Conservation (phyloP, 1,139 yeast species). For the Nadsonia starkeyi-henricii region DNA sequence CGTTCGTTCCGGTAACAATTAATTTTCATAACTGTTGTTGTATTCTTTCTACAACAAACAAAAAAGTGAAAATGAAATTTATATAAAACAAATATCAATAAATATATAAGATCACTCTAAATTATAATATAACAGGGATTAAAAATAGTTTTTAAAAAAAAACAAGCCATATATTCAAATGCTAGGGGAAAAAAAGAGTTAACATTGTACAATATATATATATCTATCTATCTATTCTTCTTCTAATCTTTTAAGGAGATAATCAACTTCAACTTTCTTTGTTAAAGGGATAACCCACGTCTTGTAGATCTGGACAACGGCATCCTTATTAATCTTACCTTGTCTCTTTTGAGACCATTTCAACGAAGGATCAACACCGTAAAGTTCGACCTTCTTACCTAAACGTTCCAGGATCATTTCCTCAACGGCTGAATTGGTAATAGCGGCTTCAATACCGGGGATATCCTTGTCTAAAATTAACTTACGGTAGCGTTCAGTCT, state of each 20-base stretch:
- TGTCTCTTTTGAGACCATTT: conserved; percentile 53
- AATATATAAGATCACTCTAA: no score
- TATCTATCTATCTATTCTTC: conserved; percentile 20
- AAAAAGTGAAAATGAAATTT: no score
- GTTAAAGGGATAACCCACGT: conserved; percentile 87
- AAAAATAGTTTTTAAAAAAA: no score
- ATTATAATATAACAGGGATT: no score
- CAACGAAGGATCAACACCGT: conserved; percentile 78
- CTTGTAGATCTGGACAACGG: conserved; percentile 68
- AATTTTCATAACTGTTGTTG: no score
- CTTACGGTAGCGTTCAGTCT: conserved; percentile 46
- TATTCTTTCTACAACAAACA: no score
- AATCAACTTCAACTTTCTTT: conserved; percentile 87
- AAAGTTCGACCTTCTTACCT: conserved; percentile 64
- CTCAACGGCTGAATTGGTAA: conserved; percentile 81
- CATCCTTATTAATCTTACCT: conserved; percentile 69
- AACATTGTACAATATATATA: no score
- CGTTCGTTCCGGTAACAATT: no score
- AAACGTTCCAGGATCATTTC: conserved; percentile 67
- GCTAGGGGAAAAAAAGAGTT: no score
- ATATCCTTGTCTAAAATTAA: conserved; percentile 54
- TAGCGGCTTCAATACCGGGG: conserved; percentile 61
- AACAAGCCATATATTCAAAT: no score
- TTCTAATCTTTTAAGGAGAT: conserved; percentile 69
- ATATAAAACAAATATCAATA: no score